A percentile compares a stretch with the other conserved stretches of the same genome.
These are phyloP conservation scores for Mucor piriformis DNA, from an alignment of 371 early-diverging fungal genomes.

Conservation along the genomic window DNA sequence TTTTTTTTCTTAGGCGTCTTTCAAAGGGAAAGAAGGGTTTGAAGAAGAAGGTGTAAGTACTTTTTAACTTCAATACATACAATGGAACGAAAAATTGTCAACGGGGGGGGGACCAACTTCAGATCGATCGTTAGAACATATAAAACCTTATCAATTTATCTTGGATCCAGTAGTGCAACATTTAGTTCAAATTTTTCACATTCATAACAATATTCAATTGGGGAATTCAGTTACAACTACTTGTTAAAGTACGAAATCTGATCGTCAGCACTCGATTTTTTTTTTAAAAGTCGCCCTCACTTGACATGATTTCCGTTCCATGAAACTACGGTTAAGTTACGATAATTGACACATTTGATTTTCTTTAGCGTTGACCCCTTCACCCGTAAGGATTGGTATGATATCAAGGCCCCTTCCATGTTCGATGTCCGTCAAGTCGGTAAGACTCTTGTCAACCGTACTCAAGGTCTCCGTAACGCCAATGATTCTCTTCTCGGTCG, in stretches of 20 bases:
- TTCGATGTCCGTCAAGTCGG: slow-evolving; percentile 94
- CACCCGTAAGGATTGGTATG: slow-evolving; percentile 99
- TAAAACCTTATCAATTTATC: neutral
- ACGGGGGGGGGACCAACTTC: no score
- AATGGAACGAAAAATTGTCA: neutral
- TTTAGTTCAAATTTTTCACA: neutral
- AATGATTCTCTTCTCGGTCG: slow-evolving; percentile 97
- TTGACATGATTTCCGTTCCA: neutral
- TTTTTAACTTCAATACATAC: neutral
- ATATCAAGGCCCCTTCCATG: slow-evolving; percentile 97
- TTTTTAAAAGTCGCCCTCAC: neutral
- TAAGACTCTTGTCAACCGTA: slow-evolving; percentile 99
- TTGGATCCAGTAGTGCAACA: neutral
- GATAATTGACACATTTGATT: slow-evolving; percentile 1
- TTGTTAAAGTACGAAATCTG: neutral
- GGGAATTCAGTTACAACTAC: no score
- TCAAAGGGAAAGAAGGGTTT: slow-evolving; percentile 96
- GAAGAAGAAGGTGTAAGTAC: slow-evolving; percentile 95
- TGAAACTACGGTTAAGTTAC: neutral
- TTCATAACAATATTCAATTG: neutral
- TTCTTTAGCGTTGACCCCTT: slow-evolving; percentile 85
- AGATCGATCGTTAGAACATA: slow-evolving; percentile 1
- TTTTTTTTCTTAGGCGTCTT: slow-evolving; percentile 60
- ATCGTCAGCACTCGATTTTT: neutral
- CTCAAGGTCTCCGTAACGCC: slow-evolving; percentile 98